Evolutionary conservation across 1,284 basidiomycete species (phyloP).

Genomic region (Ceratobasidium sp.): DNA sequence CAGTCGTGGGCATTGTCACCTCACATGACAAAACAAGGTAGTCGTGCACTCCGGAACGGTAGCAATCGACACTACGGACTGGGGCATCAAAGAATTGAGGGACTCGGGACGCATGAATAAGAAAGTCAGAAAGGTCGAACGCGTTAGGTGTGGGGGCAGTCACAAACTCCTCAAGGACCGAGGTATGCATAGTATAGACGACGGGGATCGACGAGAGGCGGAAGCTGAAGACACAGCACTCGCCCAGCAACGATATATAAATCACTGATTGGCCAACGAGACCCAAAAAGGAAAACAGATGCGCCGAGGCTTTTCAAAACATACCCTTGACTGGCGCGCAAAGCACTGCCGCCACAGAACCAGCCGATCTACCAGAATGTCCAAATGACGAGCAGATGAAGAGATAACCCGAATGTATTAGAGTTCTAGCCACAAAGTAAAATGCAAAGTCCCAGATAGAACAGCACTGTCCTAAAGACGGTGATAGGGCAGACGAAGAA

Average conservation of each 20-base stretch:
- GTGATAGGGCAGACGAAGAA: not conserved
- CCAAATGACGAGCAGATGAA: not conserved
- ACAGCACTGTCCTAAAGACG: not conserved
- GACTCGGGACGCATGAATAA: not conserved
- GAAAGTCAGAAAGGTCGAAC: slow-evolving; percentile 4
- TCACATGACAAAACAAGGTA: slow-evolving; percentile 23
- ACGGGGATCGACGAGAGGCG: too few species aligned
- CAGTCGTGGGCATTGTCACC: slow-evolving; percentile 1
- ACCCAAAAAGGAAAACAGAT: too few species aligned
- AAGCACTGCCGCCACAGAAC: too few species aligned
- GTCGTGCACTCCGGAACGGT: slow-evolving; percentile 23
- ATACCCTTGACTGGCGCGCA: too few species aligned
- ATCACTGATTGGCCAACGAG: too few species aligned
- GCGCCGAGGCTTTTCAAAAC: too few species aligned
- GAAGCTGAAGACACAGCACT: too few species aligned
- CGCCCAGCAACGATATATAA: too few species aligned
- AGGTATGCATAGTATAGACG: not conserved
- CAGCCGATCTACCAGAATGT: not conserved
- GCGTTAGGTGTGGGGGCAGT: not conserved
- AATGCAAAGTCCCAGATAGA: not conserved
- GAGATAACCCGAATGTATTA: not conserved
- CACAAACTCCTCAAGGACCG: not conserved
- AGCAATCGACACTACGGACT: slow-evolving; percentile 13
- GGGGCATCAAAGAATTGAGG: slow-evolving; percentile 13
- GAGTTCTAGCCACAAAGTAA: not conserved